Evolutionary conservation across 345 rosid genomes (phyloP), one percentile per base, ranked within the genome.

Genomic region (Xanthoceras sorbifolium): DNA sequence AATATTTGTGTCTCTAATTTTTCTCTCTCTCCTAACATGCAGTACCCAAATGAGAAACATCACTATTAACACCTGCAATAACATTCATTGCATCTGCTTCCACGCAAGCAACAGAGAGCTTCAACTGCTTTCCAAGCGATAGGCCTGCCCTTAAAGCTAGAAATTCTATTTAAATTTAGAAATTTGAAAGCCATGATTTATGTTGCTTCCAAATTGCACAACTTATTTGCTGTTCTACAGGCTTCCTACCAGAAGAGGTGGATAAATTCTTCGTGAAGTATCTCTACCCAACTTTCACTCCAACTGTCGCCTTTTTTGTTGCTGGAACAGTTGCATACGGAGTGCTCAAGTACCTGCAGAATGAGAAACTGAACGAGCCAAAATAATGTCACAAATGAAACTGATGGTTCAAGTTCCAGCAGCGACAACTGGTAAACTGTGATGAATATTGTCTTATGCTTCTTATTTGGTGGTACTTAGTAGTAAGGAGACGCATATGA

Each of bases 301-400:
- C 97, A 36, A 88, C 97, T 0, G 93, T 92, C 71, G 81, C 68
- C 78, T 77, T 93, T 67, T 93, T 95, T 76, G 76, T 95, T 32
- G 91, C 97, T 75, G 98, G 97, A 72, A 92, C 97, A 59, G 90
- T 86, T 67, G 83, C 84, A 23, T 90, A 89, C 67, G 99, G 99
- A 60, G 93, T 90, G 50, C 40, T 84, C 6, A 93, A 91, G 90
- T 93, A 93, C 82, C 79, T 93, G 79, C 92, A 90, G 82, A 93
- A 93, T 70, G 97, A 93, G 88, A 84, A 87, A 22, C 84, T 89
- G 60, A 86, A 91, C 26, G 91, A 76, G 71, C 82, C 82, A 80
- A 86, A 89, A 25, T 89, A 87, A 87, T 69, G 12, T 59, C 48
- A 22, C 54, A 29, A 32, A 22, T 32, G 42, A 74, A 31, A 62